Evolutionary conservation across 371 early-diverging fungal species (phyloP), one percentile per base, ranked within the genome.

Genomic region (Caulochytrium protostelioides): DNA sequence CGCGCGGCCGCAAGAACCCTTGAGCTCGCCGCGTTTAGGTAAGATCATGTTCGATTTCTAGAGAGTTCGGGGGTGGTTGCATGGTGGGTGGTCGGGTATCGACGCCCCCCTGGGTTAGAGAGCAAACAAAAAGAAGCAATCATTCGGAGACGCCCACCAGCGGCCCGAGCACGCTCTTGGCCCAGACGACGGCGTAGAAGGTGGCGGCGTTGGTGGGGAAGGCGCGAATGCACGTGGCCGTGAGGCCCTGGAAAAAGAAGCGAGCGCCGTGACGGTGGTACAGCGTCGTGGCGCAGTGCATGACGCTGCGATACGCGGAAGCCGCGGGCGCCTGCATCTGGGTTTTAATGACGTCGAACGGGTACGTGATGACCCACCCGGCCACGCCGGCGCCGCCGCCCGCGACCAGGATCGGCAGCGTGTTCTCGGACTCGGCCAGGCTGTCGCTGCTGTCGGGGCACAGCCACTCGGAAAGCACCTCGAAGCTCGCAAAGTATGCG

Each of bases 191-290:
- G 8, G 41, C 46, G 32, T 51, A 57, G 49, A 81, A 79, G 2
- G 77, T 79, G 2, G 78, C 78, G 3, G 77, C 82, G 42, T 81
- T 81, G n/a, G 77, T 78, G 2, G 82, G 82, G 41, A 81, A 78
- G 0, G 79, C 82, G n/a, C 82, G 55, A 14, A 81, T 50, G 12
- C 72, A 57, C 0, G 79, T 77, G 5, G 79, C 77, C n/a, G 66
- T 68, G 21, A 75, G 34, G 2, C 82, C 82, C 40, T 61, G 52
- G 38, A 76, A 77, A 21, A 79, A 64, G 7, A 68, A 65, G 19
- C 66, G 40, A 30, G 53, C 52, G 1, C 79, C 79, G 44, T 76
- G 76, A 33, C 56, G 50, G 16, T 47, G 46, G 30, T 62, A 73
- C 28, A 70, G 59, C 1, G 38, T 44, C 26, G 45, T 46, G 14